These are phyloP conservation scores for Globisporangium ultimum DNA, from an alignment of 352 stramenopile genomes.

Conservation along the genomic window DNA sequence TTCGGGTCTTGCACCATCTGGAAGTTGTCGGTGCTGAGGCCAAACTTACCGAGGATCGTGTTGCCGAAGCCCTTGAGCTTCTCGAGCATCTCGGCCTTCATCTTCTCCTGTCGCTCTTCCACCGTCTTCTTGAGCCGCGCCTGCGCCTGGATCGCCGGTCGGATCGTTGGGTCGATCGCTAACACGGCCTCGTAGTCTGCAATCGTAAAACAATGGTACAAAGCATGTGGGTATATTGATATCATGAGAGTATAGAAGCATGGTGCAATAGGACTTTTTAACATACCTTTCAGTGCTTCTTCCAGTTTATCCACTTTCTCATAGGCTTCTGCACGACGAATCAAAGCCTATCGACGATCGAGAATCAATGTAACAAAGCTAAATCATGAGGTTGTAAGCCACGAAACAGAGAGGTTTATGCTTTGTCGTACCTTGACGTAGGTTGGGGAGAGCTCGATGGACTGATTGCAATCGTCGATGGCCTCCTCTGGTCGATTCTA, in stretches of 20 bases:
- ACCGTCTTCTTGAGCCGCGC: constrained; percentile 86
- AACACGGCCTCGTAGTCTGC: constrained; percentile 88
- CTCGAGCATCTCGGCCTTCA: constrained; percentile 98
- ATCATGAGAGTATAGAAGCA: no score
- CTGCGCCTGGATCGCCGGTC: constrained; percentile 48
- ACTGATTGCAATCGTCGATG: constrained; percentile 93
- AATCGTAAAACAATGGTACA: not conserved
- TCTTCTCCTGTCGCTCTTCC: constrained; percentile 95
- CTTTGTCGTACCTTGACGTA: constrained; percentile 90
- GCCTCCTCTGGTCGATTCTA: constrained; percentile 79
- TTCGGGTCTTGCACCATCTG: constrained; percentile 97
- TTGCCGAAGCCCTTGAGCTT: constrained; percentile 99
- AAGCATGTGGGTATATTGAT: not conserved
- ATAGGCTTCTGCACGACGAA: constrained; percentile 89
- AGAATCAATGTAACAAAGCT: not conserved
- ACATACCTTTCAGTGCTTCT: constrained; percentile 85
- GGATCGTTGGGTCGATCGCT: constrained; percentile 89
- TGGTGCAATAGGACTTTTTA: constrained; percentile 8
- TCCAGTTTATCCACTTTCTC: constrained; percentile 94
- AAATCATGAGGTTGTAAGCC: not conserved
- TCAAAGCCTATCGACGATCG: constrained; percentile 44
- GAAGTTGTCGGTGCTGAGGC: constrained; percentile 99
- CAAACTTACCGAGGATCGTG: constrained; percentile 98
- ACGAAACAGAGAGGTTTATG: not conserved
- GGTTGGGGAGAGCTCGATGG: constrained; percentile 92